Conservation (phyloP, 768 basidiomycete genomes). For the Collybia sordida region DNA sequence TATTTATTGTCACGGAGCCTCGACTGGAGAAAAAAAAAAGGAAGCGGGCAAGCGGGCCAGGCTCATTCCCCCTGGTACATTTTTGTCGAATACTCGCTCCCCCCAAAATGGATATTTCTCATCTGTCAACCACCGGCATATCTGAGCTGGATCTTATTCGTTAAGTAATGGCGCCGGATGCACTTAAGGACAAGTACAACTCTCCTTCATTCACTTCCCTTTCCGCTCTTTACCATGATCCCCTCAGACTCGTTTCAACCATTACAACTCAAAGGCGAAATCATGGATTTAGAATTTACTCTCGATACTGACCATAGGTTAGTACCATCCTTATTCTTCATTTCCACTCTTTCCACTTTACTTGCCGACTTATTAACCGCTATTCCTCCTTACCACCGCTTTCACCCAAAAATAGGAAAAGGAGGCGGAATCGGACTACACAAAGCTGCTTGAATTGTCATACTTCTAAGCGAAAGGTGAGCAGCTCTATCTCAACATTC, state of each 20-base stretch:
- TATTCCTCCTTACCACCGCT: slow-evolving; percentile 43
- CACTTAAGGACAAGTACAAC: slow-evolving; percentile 49
- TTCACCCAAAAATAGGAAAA: slow-evolving; percentile 62
- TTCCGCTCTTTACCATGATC: slow-evolving; percentile 52
- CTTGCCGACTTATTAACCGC: slow-evolving; percentile 50
- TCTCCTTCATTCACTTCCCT: slow-evolving; percentile 49
- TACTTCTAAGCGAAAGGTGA: slow-evolving; percentile 89
- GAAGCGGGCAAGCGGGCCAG: slow-evolving; percentile 16
- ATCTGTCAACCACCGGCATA: slow-evolving; percentile 39
- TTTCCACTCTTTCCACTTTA: slow-evolving; percentile 24
- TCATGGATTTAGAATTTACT: slow-evolving; percentile 77
- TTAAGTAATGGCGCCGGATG: slow-evolving; percentile 65
- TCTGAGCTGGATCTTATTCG: slow-evolving; percentile 45
- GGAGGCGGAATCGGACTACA: slow-evolving; percentile 89
- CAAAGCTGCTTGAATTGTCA: slow-evolving; percentile 90
- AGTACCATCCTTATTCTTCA: slow-evolving; percentile 20
- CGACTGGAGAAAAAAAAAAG: slow-evolving; percentile 17
- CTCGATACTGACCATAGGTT: slow-evolving; percentile 69
- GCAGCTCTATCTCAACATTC: slow-evolving; percentile 16
- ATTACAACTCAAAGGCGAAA: slow-evolving; percentile 70
- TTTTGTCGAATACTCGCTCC: slow-evolving; percentile 18
- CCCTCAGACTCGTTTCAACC: slow-evolving; percentile 54
- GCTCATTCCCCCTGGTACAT: slow-evolving; percentile 13
- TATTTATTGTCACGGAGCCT: slow-evolving; percentile 27
- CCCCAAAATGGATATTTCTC: slow-evolving; percentile 34